Percentiles rank a stretch among this genome's conserved stretches.
These are phyloP conservation scores for Citeromyces matritensis DNA, from an alignment of 805 yeast genomes.

Conservation along the genomic window DNA sequence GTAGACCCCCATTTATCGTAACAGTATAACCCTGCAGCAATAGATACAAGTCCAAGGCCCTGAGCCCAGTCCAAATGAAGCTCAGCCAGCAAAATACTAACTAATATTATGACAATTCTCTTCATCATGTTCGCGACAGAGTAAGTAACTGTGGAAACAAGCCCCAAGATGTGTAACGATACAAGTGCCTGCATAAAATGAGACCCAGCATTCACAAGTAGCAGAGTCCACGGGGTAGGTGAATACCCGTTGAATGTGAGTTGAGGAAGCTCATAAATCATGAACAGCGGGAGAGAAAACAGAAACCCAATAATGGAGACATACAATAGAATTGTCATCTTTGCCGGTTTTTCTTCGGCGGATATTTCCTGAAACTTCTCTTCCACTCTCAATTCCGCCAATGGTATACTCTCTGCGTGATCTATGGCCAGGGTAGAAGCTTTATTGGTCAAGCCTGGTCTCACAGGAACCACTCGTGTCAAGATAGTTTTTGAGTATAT, in stretches of 20 bases:
- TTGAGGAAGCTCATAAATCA: constrained; percentile 33
- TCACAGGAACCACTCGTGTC: constrained; percentile 18
- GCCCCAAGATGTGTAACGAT: constrained; percentile 64
- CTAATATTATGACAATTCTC: constrained; percentile 53
- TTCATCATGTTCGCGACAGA: constrained; percentile 69
- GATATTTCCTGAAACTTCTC: not conserved
- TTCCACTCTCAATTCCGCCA: not conserved
- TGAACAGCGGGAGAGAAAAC: constrained; percentile 53
- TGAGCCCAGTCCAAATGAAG: constrained; percentile 21
- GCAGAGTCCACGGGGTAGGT: constrained; percentile 16
- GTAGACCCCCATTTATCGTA: constrained; percentile 53
- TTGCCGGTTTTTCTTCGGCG: constrained; percentile 31
- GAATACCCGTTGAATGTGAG: constrained; percentile 9
- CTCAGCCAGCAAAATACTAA: constrained; percentile 54
- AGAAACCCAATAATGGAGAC: constrained; percentile 58
- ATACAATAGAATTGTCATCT: constrained; percentile 54
- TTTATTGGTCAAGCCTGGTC: constrained; percentile 1
- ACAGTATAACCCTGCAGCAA: constrained; percentile 48
- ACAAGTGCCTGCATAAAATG: constrained; percentile 63
- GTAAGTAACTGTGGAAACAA: constrained; percentile 61
- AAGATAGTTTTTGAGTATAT: constrained; percentile 65
- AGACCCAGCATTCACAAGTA: constrained; percentile 46
- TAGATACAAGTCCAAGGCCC: constrained; percentile 36
- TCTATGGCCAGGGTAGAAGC: constrained; percentile 2
- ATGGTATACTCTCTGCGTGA: not conserved